Conservation (phyloP, 805 yeast species). For the Kluyveromyces lactis region DNA sequence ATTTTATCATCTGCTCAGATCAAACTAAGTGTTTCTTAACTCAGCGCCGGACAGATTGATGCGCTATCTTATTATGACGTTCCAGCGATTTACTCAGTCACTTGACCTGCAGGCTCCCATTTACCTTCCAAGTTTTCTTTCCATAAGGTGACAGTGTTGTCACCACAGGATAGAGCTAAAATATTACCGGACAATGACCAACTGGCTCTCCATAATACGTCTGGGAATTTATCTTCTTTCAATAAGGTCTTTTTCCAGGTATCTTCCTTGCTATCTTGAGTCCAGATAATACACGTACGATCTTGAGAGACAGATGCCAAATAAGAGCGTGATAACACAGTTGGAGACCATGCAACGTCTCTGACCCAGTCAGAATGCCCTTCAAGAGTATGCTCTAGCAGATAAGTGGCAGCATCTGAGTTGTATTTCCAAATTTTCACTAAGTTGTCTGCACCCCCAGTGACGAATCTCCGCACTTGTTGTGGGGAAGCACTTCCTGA, state of each 20-base stretch:
- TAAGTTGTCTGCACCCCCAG: slow-evolving; percentile 92
- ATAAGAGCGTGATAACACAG: slow-evolving; percentile 75
- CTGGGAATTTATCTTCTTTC: slow-evolving; percentile 80
- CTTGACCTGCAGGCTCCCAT: slow-evolving; percentile 98
- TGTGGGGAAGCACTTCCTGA: slow-evolving; percentile 21
- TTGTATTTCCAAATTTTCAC: slow-evolving; percentile 85
- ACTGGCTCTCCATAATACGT: slow-evolving; percentile 95
- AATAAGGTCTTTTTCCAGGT: slow-evolving; percentile 77
- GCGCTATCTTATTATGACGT: too few relatives aligned
- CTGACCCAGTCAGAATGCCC: slow-evolving; percentile 99
- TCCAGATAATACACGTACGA: slow-evolving; percentile 90
- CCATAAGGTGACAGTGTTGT: slow-evolving; percentile 93
- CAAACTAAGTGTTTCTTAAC: too few relatives aligned
- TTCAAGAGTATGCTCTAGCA: slow-evolving; percentile 65
- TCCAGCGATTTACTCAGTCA: slow-evolving; percentile 51
- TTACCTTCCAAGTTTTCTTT: slow-evolving; percentile 86
- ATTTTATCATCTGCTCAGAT: too few relatives aligned
- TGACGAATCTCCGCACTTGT: slow-evolving; percentile 67
- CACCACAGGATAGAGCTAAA: slow-evolving; percentile 93
- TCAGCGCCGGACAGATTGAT: too few relatives aligned
- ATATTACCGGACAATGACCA: slow-evolving; percentile 97
- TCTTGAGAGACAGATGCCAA: slow-evolving; percentile 97
- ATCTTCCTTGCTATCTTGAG: slow-evolving; percentile 58
- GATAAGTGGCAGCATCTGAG: slow-evolving; percentile 46
- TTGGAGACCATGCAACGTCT: slow-evolving; percentile 97